Evolutionary conservation across 2,329 filamentous ascomycete species (phyloP), one percentile per base, ranked within the genome.

Genomic region (Gaeumannomyces tritici): DNA sequence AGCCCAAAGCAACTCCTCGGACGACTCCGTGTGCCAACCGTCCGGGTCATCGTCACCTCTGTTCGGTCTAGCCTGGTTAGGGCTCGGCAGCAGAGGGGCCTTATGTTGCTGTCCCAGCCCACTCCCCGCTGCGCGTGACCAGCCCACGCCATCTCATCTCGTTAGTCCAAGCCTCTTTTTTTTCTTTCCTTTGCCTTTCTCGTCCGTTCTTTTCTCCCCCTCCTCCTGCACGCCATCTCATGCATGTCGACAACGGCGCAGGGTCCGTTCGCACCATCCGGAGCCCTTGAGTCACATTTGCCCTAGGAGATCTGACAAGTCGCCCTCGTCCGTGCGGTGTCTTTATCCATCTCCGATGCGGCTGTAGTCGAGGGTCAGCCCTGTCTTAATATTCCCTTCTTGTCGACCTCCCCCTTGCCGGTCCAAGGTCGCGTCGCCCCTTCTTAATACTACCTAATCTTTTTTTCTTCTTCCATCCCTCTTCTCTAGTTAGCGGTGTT

Each of bases 401-500:
- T 55, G 31, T 57, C 57, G 33, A 61, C 55, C 24, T 62, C 51
- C 18, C 60, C 55, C 59, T 47, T 55, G 58, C 60, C 65, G 64
- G 63, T 65, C 21, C 42, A 51, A 21, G 42, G 42, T n/a, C 3
- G 42, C 24, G 42, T 51, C 42, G 42, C 6, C 42, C 9, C 11
- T 51, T 13, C n/a, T 51, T 51, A 51, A 51, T 51, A 51, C 42
- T 24, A 51, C 42, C 42, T 51, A 51, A 51, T 51, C n/a, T 51
- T 51, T 47, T 51, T 42, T 51, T 18, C 11, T 24, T 24, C 42
- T 24, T 51, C 3, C 11, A 51, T 51, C 24, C 42, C 21, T 51
- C n/a, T 9, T n/a, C n/a, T 18, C 35, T 21, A 15, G 35, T 15
- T 29, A 35, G 21, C 13, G 28, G 18, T 47, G 26, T 21, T n/a